Evolutionary conservation across 2,329 filamentous ascomycete genomes (phyloP).

Genomic region (Alternaria arborescens): DNA sequence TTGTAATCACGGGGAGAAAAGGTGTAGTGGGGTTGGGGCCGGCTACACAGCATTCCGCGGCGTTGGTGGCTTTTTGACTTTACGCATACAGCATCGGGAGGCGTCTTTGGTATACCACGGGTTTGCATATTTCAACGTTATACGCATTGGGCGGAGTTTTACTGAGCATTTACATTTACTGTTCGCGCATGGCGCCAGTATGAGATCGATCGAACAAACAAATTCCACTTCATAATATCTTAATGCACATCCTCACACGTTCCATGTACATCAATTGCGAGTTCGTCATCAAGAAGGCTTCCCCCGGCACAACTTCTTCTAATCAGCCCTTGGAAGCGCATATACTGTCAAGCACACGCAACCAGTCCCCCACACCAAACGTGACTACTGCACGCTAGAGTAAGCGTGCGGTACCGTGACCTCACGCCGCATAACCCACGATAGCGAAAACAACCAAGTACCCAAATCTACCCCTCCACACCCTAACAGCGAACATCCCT

Average conservation of each 20-base stretch:
- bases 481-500: slow-evolving; percentile 5
- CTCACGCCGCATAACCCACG: slow-evolving; percentile 17
- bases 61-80: slow-evolving; percentile 23
- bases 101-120: slow-evolving; percentile 26
- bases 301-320: not conserved
- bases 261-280: slow-evolving; percentile 3
- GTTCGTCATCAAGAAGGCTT: slow-evolving; percentile 1
- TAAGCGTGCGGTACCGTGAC: slow-evolving; percentile 17
- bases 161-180: slow-evolving; percentile 40
- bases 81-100: slow-evolving; percentile 26
- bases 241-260: not conserved
- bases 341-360: slow-evolving; percentile 10
- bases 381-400: slow-evolving; percentile 18
- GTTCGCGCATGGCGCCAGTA: slow-evolving; percentile 9
- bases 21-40: slow-evolving; percentile 8
- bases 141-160: slow-evolving; percentile 41
- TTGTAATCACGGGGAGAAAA: slow-evolving; percentile 26
- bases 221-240: slow-evolving; percentile 14
- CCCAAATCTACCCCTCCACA: slow-evolving; percentile 13
- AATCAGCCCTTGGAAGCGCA: not conserved
- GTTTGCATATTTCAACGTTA: slow-evolving; percentile 17
- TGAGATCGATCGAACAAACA: slow-evolving; percentile 15
- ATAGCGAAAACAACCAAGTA: slow-evolving; percentile 8
- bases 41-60: slow-evolving; percentile 31
- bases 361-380: slow-evolving; percentile 11